Conservation (phyloP, 2,329 filamentous ascomycete genomes). For the Exophiala alcalophila region DNA sequence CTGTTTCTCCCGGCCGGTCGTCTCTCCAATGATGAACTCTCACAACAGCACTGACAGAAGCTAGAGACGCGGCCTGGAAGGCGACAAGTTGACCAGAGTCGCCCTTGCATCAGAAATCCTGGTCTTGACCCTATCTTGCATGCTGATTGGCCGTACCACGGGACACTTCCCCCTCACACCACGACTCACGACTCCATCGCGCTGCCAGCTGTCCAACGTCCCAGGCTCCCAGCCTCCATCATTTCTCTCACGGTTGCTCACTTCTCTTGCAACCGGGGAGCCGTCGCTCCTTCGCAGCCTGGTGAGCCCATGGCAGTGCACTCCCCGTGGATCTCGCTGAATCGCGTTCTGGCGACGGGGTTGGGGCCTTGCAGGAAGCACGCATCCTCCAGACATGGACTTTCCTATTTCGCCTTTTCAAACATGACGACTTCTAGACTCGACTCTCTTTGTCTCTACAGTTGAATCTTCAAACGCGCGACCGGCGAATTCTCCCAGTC, state of each 20-base stretch:
- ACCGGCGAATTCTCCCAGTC: no score
- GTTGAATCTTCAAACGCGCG: no score
- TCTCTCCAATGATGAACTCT: conserved; percentile 13
- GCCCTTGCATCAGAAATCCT: conserved; percentile 28
- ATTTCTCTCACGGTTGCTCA: conserved; percentile 25
- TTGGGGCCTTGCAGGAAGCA: conserved; percentile 15
- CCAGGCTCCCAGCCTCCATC: conserved; percentile 25
- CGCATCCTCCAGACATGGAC: conserved; percentile 23
- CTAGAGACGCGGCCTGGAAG: conserved; percentile 17
- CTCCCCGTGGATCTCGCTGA: conserved; percentile 3
- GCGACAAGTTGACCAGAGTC: no score
- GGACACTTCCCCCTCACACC: conserved; percentile 17
- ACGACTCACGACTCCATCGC: no score
- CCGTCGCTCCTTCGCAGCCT: conserved; percentile 2
- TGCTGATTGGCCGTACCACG: conserved; percentile 20
- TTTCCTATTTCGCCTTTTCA: conserved; percentile 16
- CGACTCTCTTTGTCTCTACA: conserved; percentile 26
- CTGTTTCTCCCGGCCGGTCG: neutral
- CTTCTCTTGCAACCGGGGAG: conserved; percentile 18
- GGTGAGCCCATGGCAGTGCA: conserved; percentile 1
- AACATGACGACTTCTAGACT: conserved; percentile 32
- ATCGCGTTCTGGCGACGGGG: conserved; percentile 13
- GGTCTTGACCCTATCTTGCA: conserved; percentile 14
- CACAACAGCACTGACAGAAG: conserved; percentile 12
- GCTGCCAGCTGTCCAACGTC: conserved; percentile 27